Evolutionary conservation across 345 rosid species (phyloP), one percentile per base, ranked within the genome.

Genomic region (Citrus inodora): DNA sequence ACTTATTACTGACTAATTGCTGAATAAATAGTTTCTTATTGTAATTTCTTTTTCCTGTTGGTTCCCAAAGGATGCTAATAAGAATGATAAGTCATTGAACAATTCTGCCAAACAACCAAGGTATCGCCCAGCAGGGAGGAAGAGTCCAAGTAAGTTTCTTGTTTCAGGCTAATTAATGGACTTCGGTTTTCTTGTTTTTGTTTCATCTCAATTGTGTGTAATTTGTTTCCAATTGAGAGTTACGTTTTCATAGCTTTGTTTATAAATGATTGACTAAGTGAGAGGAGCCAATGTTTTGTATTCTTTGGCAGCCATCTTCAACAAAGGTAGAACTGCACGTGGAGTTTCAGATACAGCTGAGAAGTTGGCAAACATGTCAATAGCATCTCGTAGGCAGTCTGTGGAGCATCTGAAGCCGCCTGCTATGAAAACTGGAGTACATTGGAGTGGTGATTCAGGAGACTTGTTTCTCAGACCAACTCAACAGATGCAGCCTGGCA

Each of bases 121-220:
- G 78, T 94, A 94, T 87, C 91, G 78, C 56, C 92, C 93, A 33
- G 97, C 90, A 1, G 95, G 91, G 80, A 90, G 86, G 89, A 92
- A 84, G 82, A 90, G 87, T 81, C 92, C 92, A 65, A 70, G 99
- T 96, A 90, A 90, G 97, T 83, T 72, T 81, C 28, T 73, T 32
- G 22, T 6, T 74, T 81, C 28, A 67, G 27, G 22, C 7, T 25
- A 19, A n/a, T 8, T 17, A 68, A 32, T 24, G 27, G 8, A 32
- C 61, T 48, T 1, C 7, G 6, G 22, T 37, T 22, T 33, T 24
- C 72, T 24, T 33, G 22, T 30, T n/a, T 60, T 27, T 51, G 69
- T 42, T 38, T 33, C 6, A 9, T 58, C 3, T 0, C 22, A 7
- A 7, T 66, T 66, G 8, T 21, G 46, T 66, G 56, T 4, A 14